Base-by-base conservation (phyloP, 2,329 filamentous ascomycete species). In the Orbilia blumenaviensis region DNA sequence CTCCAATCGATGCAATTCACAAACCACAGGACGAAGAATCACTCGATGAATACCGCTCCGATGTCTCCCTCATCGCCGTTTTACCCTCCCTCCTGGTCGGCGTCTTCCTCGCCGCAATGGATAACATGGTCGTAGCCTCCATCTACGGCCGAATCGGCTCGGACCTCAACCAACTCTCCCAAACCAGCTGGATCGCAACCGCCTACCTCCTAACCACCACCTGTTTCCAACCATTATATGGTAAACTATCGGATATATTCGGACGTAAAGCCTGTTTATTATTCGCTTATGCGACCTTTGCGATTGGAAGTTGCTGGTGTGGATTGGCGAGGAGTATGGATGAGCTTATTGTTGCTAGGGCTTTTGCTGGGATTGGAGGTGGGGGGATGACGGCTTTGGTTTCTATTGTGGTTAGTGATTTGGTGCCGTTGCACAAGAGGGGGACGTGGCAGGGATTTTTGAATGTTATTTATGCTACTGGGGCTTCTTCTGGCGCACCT, bases 131-230 rank as follows among this genome's bases (percentile, higher is more conserved):
- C 52, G 76, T 75, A 27, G 88, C 94, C 56, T 89, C 89, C n/a
- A 89, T 87, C n/a, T 93, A 93, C 82, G 90, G 90, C 58, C 88
- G 87, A 77, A 94, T 94, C 79, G 91, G 91, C 9, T 92, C 87
- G 68, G 92, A 94, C 78, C 84, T 94, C 27, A 85, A 91, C 61
- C 90, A 91, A 0, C 85, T 94, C 62, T 92, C 91, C 81, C 88
- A 88, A 78, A 92, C 91, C 2, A 90, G 88, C 62, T 93, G 91
- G 91, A 90, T 93, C 72, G 90, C 90, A 27, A 89, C 88, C 25
- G 82, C 85, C 82, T 91, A 94, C 81, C 91, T 93, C 79, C 85
- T 94, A 62, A 92, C 91, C 0, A 83, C 92, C 61, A 92, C 91
- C 2, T 89, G 89, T 21, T 92, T 91, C 79, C 91, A 94, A 81